Evolutionary conservation across 139 green algal genomes (phyloP).

Genomic region (Closterium sp.): DNA sequence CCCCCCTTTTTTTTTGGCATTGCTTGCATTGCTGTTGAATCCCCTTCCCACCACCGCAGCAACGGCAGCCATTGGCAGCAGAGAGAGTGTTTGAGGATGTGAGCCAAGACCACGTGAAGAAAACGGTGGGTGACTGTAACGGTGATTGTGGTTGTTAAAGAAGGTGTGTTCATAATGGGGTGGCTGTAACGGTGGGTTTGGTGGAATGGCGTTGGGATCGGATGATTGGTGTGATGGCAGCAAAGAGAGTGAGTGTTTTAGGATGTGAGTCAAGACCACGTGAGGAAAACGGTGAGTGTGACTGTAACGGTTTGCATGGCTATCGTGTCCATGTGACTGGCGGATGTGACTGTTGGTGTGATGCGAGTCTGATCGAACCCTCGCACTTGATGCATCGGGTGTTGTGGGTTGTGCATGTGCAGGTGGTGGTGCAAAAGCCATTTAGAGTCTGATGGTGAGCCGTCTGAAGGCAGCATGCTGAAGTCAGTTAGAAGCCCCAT

Average conservation of each 20-base stretch:
- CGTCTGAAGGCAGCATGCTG: too few relatives aligned
- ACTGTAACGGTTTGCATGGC: background rate
- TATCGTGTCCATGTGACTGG: background rate
- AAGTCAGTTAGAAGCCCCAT: too few relatives aligned
- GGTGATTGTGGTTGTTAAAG: background rate
- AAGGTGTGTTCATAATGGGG: background rate
- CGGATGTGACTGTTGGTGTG: background rate
- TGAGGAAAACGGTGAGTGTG: slow-evolving; percentile 55
- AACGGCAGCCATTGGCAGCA: slow-evolving; percentile 38
- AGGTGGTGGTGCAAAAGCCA: too few relatives aligned
- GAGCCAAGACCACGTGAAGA: slow-evolving; percentile 58
- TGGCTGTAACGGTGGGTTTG: background rate
- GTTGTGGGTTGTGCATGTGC: too few relatives aligned
- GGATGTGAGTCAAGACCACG: slow-evolving; percentile 60
- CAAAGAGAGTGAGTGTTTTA: slow-evolving; percentile 41
- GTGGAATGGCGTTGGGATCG: too few relatives aligned
- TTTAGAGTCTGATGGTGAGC: too few relatives aligned
- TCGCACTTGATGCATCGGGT: too few relatives aligned
- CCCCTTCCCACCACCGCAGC: slow-evolving; percentile 8
- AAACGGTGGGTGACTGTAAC: slow-evolving; percentile 45
- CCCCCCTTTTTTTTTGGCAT: background rate
- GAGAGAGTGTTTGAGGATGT: slow-evolving; percentile 57
- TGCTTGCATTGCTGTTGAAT: background rate
- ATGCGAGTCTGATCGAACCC: too few relatives aligned
- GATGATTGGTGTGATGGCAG: slow-evolving; percentile 3